Conservation (phyloP, 352 stramenopile genomes). For the Plasmopara halstedii region DNA sequence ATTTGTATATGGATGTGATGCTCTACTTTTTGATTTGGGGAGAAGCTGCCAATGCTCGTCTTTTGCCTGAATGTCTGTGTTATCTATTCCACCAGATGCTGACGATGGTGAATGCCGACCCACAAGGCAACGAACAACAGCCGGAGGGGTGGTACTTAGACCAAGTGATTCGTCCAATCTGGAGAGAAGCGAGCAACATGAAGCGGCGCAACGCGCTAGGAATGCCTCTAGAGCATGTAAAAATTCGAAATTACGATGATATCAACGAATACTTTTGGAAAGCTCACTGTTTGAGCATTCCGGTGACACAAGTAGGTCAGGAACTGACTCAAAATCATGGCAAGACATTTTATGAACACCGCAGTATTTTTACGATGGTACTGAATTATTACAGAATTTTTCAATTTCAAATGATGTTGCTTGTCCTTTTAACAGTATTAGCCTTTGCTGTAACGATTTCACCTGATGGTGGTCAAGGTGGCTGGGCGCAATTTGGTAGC, state of each 20-base stretch:
- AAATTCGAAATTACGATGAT: constrained; percentile 78
- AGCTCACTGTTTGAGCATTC: constrained; percentile 48
- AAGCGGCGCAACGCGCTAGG: constrained; percentile 50
- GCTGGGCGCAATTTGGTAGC: constrained; percentile 41
- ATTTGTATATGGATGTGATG: constrained; percentile 89
- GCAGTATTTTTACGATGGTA: constrained; percentile 57
- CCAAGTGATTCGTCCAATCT: constrained; percentile 55
- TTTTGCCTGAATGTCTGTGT: constrained; percentile 96
- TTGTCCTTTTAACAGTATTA: constrained; percentile 44
- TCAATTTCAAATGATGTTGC: constrained; percentile 76
- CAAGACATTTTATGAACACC: constrained; percentile 79
- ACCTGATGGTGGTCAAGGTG: constrained; percentile 41
- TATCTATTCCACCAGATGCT: constrained; percentile 94
- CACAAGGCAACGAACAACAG: constrained; percentile 30
- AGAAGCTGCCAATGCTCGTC: constrained; percentile 92
- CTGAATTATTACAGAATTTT: constrained; percentile 82
- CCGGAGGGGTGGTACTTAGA: constrained; percentile 52
- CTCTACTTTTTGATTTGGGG: constrained; percentile 97
- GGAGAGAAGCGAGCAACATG: constrained; percentile 68
- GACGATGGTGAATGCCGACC: constrained; percentile 38
- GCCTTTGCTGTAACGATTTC: constrained; percentile 52
- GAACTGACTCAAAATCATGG: constrained; percentile 51
- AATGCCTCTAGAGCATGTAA: constrained; percentile 61
- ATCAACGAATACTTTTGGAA: constrained; percentile 84
- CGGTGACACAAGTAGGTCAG: constrained; percentile 30